Evolutionary conservation across 2,329 filamentous ascomycete genomes (phyloP).

Genomic region (Conoideocrella luteorostrata): DNA sequence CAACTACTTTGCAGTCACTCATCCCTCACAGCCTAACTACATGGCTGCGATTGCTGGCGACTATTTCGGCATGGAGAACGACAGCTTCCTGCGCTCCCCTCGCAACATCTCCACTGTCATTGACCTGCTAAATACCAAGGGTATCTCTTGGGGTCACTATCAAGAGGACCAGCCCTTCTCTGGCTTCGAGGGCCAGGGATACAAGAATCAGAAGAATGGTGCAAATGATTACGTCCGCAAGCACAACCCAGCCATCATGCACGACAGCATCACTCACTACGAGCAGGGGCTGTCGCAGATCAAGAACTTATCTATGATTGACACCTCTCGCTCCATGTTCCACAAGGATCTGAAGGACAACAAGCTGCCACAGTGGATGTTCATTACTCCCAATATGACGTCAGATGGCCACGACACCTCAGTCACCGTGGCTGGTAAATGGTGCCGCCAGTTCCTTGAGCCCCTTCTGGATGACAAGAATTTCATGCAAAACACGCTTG

Average conservation of each 20-base stretch:
- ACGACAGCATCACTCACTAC: constrained; percentile 55
- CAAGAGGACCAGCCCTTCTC: constrained; percentile 72
- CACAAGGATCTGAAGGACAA: constrained; percentile 57
- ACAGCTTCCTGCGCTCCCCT: constrained; percentile 53
- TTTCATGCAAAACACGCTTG: constrained; percentile 70
- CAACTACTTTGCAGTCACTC: constrained; percentile 54
- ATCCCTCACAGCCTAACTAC: constrained; percentile 74
- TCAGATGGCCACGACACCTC: constrained; percentile 70
- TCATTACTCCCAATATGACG: constrained; percentile 70
- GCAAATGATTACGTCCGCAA: constrained; percentile 77
- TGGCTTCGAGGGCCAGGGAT: constrained; percentile 61
- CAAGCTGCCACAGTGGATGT: constrained; percentile 64
- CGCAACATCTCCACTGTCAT: constrained; percentile 59
- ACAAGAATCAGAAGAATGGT: constrained; percentile 57
- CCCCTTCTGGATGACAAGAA: constrained; percentile 62
- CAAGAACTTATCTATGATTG: constrained; percentile 57
- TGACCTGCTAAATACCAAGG: constrained; percentile 60
- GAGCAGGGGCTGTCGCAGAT: constrained; percentile 57
- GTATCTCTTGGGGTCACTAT: constrained; percentile 65
- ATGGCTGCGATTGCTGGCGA: constrained; percentile 62
- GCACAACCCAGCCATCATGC: constrained; percentile 65
- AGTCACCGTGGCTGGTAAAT: constrained; percentile 61
- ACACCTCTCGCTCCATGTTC: constrained; percentile 48
- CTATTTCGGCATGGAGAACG: constrained; percentile 67
- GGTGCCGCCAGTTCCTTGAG: constrained; percentile 61